Base-by-base conservation (phyloP, 2,329 filamentous ascomycete species). In the Pseudovirgaria hyperparasitica region DNA sequence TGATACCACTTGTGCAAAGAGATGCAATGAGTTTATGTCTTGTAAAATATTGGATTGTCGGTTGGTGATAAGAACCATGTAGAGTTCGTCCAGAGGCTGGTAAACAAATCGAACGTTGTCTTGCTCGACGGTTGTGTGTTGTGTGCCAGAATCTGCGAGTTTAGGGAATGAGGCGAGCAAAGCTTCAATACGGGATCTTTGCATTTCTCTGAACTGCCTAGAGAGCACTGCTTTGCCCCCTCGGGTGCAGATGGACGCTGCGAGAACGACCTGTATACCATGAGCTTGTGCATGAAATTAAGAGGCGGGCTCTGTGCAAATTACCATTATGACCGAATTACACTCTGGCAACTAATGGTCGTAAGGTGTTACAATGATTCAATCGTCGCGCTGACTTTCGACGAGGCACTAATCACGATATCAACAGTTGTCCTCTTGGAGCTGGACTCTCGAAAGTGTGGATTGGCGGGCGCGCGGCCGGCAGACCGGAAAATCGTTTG, bases 101-200 rank as follows among this genome's bases (percentile, higher is more conserved):
- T 98, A 98, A 32, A 98, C 90, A 54, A 94, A 98, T 63, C 90
- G 87, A 50, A 98, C 90, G 64, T 93, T 96, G 65, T 98, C 92
- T 61, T 96, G 86, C 61, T 98, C 90, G 46, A 96, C 86, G 5
- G 82, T 98, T 16, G 90, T 98, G 59, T 98, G 90, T 60, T 98
- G 90, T 27, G 85, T 94, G 35, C 86, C 82, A 36, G 82, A 85
- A 57, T 94, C 86, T 48, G 90, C 86, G 32, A 96, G 80, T 63
- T 98, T 98, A 30, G 90, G 92, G 53, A 98, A 94, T 7, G 87
- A 92, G 39, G 92, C 90, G 31, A 98, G 78, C 31, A 98, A 75
- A 30, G 82, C 90, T 67, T 98, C 92, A 51, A 98, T 86, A 52
- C 92, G 76, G 26, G 92, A 94, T 54, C 90, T 75, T 57, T 87